Evolutionary conservation across 1,284 basidiomycete genomes (phyloP).

Genomic region (Uromyces viciae-fabae): DNA sequence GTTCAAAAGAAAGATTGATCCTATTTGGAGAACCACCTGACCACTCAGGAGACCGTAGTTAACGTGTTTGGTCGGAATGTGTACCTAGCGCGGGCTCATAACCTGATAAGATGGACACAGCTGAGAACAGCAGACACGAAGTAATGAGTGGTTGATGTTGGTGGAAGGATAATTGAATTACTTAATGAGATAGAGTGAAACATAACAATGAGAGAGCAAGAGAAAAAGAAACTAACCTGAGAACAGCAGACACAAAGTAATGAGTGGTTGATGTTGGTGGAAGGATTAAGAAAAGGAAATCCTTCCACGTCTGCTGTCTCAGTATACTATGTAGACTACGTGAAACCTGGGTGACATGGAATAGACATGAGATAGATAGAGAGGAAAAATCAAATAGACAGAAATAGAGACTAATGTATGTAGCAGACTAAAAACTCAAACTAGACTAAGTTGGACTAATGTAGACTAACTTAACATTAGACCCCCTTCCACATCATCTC

Average conservation of each 20-base stretch:
- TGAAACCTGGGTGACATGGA: not conserved
- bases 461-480: no score
- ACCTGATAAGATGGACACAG: constrained; percentile 4
- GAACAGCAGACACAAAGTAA: not conserved
- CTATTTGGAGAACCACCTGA: not conserved
- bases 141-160: not conserved
- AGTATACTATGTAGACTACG: not conserved
- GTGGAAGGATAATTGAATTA: not conserved
- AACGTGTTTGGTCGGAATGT: not conserved
- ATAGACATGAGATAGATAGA: not conserved
- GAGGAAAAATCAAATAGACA: not conserved
- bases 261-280: not conserved
- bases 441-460: no score
- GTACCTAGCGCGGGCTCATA: constrained; percentile 7
- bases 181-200: not conserved
- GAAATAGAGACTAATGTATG: constrained; percentile 1
- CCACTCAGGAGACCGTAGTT: not conserved
- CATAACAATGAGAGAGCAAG: not conserved
- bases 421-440: no score
- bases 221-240: not conserved
- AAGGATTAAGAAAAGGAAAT: constrained; percentile 6
- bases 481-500: no score
- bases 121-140: not conserved
- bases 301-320: constrained; percentile 13
- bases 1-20: not conserved